These are phyloP conservation scores for Aspergillus eucalypticola DNA, from an alignment of 2,329 filamentous ascomycete genomes.

Conservation along the genomic window DNA sequence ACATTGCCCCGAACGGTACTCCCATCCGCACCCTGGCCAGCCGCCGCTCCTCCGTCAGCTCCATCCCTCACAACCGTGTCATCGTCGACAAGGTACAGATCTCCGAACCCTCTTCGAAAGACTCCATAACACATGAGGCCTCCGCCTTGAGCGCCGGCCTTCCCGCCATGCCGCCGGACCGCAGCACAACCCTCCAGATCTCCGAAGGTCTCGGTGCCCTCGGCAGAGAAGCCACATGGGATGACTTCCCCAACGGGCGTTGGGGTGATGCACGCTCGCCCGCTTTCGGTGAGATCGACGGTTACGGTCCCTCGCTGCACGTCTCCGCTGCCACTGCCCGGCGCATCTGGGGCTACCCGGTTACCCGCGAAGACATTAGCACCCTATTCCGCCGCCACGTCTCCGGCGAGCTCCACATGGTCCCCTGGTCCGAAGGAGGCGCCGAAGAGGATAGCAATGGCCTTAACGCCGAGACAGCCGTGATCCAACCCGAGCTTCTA, in stretches of 20 bases:
- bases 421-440: conserved; percentile 82
- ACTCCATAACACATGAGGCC: conserved; percentile 59
- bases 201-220: conserved; percentile 89
- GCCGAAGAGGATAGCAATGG: conserved; percentile 61
- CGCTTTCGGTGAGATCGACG: conserved; percentile 94
- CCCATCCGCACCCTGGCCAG: conserved; percentile 36
- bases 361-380: conserved; percentile 69
- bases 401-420: conserved; percentile 72
- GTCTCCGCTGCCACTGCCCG: conserved; percentile 83
- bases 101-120: conserved; percentile 36
- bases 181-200: conserved; percentile 85
- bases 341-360: conserved; percentile 80
- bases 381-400: conserved; percentile 79
- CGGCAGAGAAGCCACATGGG: conserved; percentile 95
- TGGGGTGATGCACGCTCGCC: conserved; percentile 93
- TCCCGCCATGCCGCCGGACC: conserved; percentile 68
- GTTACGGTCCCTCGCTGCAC: conserved; percentile 95
- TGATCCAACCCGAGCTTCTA: conserved; percentile 75
- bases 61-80: conserved; percentile 82
- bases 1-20: conserved; percentile 28
- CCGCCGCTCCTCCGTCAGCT: conserved; percentile 76
- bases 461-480: conserved; percentile 69
- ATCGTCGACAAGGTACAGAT: conserved; percentile 66
- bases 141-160: conserved; percentile 75
- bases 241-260: conserved; percentile 94